A percentile compares a stretch with the other conserved stretches of the same genome.
Conservation (phyloP, 75 land plant species). For the Isoetes taiwanensis region DNA sequence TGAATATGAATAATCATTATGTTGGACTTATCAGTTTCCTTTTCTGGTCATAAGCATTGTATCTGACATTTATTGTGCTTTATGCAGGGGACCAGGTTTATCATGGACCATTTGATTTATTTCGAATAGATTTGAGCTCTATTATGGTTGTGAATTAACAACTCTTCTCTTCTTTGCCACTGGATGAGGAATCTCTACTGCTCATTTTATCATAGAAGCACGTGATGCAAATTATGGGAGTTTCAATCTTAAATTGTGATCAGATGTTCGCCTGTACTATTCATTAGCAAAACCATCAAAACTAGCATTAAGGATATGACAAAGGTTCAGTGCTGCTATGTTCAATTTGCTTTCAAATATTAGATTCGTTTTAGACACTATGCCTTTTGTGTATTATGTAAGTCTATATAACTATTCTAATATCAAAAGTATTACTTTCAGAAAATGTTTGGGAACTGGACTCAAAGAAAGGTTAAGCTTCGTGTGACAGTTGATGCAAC, state of each 20-base stretch:
- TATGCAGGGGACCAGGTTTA: constrained; percentile 23
- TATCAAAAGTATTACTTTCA: constrained; percentile 11
- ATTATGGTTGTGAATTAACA: constrained; percentile 20
- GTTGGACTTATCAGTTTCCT: no score
- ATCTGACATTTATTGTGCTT: no score
- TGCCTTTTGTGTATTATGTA: no score
- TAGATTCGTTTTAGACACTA: no score
- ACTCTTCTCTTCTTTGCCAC: constrained; percentile 24
- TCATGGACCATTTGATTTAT: constrained; percentile 19
- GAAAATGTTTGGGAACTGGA: constrained; percentile 18
- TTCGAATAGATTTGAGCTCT: constrained; percentile 28
- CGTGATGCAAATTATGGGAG: constrained; percentile 26
- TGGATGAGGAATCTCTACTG: constrained; percentile 24
- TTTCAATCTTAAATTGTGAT: constrained; percentile 9
- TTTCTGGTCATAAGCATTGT: no score
- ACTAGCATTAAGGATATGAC: constrained; percentile 24
- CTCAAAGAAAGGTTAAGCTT: constrained; percentile 18
- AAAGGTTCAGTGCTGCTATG: no score
- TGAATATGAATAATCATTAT: no score
- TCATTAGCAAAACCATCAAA: constrained; percentile 20
- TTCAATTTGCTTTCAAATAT: no score
- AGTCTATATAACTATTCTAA: no score
- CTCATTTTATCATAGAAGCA: constrained; percentile 23
- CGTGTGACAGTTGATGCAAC: constrained; percentile 15
- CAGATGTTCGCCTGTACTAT: constrained; percentile 26